Percentiles rank a stretch among this genome's conserved stretches.
phyloP scores from a whole-genome alignment of 2,329 filamentous ascomycete genomes.

The Cadophora malorum region DNA sequence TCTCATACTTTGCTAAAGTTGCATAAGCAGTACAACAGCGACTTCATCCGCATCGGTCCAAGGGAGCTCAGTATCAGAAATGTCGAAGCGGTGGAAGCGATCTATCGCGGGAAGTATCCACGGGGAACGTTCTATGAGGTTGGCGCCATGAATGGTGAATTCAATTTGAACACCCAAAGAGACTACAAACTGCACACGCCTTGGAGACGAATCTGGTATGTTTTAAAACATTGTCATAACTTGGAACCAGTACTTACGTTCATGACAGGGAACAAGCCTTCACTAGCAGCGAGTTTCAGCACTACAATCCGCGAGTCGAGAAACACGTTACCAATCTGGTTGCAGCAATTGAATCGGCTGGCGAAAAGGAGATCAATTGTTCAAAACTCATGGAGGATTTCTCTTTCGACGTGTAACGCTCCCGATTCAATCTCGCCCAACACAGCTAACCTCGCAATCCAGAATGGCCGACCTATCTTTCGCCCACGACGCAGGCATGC shows the following conservation, averaged over 20 bases:
- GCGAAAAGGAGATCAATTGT: conserved; percentile 24
- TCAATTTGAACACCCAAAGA: conserved; percentile 29
- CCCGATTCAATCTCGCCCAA: neutral
- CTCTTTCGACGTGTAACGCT: conserved; percentile 31
- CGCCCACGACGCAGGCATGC: conserved; percentile 29
- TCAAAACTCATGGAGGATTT: conserved; percentile 26
- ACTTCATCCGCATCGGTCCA: conserved; percentile 33
- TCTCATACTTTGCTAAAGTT: conserved; percentile 27
- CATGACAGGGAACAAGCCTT: conserved; percentile 28
- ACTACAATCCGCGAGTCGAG: conserved; percentile 31
- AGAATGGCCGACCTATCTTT: conserved; percentile 34
- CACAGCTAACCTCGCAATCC: neutral
- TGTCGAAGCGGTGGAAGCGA: conserved; percentile 28
- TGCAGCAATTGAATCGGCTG: conserved; percentile 13
- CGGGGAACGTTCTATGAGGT: conserved; percentile 31
- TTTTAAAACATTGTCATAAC: neutral
- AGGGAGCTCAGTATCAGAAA: conserved; percentile 43
- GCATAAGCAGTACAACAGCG: conserved; percentile 40
- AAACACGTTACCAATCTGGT: conserved; percentile 28
- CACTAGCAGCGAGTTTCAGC: conserved; percentile 24
- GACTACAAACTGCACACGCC: conserved; percentile 27
- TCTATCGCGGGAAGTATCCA: conserved; percentile 32
- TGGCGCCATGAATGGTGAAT: conserved; percentile 25
- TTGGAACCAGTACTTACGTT: neutral
- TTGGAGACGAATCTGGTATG: conserved; percentile 32